These are phyloP conservation scores for Trichoderma orchidacearum DNA, from an alignment of 495 filamentous ascomycete genomes.

Conservation along the genomic window DNA sequence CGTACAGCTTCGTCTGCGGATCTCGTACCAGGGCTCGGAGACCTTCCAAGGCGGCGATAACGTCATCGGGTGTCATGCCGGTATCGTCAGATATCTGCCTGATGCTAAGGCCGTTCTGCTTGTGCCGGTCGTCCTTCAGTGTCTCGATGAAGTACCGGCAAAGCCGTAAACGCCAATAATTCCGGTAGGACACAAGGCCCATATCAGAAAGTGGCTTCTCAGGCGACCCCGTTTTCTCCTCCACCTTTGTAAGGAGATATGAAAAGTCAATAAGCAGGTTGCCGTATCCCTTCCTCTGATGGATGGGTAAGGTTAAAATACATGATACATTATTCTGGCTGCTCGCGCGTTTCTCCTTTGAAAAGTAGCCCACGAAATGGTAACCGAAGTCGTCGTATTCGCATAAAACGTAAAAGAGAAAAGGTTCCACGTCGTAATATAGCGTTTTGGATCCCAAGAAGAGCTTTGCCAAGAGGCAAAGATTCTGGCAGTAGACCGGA, in stretches of 20 bases:
- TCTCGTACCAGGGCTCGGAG: conserved; percentile 80
- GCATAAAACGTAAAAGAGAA: conserved; percentile 96
- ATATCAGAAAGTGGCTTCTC: conserved; percentile 97
- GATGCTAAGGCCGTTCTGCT: conserved; percentile 57
- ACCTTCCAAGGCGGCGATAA: conserved; percentile 83
- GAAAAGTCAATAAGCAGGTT: conserved; percentile 97
- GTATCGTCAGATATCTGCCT: conserved; percentile 77
- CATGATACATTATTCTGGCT: conserved; percentile 95
- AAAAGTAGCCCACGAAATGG: conserved; percentile 98
- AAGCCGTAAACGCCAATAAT: conserved; percentile 85
- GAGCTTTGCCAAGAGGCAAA: conserved; percentile 89
- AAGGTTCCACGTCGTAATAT: conserved; percentile 97
- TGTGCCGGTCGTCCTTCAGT: conserved; percentile 22
- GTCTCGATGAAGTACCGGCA: conserved; percentile 56
- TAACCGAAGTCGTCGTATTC: conserved; percentile 88
- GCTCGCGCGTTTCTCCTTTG: conserved; percentile 94
- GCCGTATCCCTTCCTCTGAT: conserved; percentile 93
- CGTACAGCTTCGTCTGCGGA: conserved; percentile 76
- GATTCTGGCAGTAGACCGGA: conserved; percentile 92
- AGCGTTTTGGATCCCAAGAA: conserved; percentile 95
- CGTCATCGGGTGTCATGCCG: conserved; percentile 91
- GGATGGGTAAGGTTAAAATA: conserved; percentile 88
- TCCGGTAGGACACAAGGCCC: conserved; percentile 91
- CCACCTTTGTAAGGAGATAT: conserved; percentile 84
- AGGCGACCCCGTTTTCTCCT: conserved; percentile 88